Base-by-base conservation (phyloP, 164 flowering plant species). In the Warburgia ugandensis region DNA sequence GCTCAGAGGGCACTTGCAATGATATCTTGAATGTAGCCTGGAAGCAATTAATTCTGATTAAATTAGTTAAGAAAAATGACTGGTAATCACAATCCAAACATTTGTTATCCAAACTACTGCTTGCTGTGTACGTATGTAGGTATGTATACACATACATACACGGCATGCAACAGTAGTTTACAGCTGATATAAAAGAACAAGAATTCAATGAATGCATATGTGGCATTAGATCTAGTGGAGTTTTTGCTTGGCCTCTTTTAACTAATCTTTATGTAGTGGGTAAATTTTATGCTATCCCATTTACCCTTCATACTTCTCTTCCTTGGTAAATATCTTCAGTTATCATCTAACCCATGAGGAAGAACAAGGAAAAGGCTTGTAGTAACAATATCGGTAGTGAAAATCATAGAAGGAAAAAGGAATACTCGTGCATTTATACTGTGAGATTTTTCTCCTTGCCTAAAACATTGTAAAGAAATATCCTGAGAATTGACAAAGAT, bases 21-120 rank as follows among this genome's bases (percentile, higher is more conserved):
- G n/a, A n/a, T n/a, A n/a, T n/a, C n/a, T 78, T 91, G 80, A 91
- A 91, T 32, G 76, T 81, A 64, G 97, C 97, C 97, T 91, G 75
- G 29, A 63, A 14, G 53, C 33, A 43, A 35, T 29, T 38, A 11
- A 20, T 28, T 16, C 27, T 21, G 10, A 28, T 6, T 5, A 45
- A 12, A 11, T 20, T 20, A 20, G 25, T 16, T 2, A 45, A 25
- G 25, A 13, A 10, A 45, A 9, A 45, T n/a, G 17, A n/a, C n/a
- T n/a, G n/a, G n/a, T n/a, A n/a, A n/a, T n/a, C n/a, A n/a, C n/a
- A n/a, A n/a, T n/a, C n/a, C n/a, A n/a, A n/a, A n/a, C n/a, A n/a
- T n/a, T n/a, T n/a, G n/a, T n/a, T n/a, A n/a, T n/a, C n/a, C n/a
- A n/a, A n/a, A n/a, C n/a, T n/a, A n/a, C n/a, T n/a, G n/a, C n/a